A percentile compares a stretch with the other conserved stretches of the same genome.
Conservation (phyloP, 2,329 filamentous ascomycete species). For the Talaromyces sp. region DNA sequence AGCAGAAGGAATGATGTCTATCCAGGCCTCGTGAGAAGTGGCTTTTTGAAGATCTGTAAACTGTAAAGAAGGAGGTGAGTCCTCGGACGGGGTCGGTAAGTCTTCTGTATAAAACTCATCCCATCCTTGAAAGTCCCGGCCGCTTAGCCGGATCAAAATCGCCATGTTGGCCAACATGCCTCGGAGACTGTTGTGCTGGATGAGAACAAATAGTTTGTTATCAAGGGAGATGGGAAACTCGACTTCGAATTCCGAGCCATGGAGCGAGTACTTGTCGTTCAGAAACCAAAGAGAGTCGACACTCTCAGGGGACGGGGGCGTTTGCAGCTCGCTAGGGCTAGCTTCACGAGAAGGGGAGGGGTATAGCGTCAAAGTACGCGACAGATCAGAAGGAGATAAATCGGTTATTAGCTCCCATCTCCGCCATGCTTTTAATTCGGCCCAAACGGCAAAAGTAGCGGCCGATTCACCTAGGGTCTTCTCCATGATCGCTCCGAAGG, state of each 20-base stretch:
- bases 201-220: conserved; percentile 5
- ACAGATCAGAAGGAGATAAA: background rate
- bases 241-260: conserved; percentile 6
- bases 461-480: background rate
- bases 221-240: conserved; percentile 12
- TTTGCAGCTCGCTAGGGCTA: background rate
- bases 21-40: conserved; percentile 14
- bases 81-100: background rate
- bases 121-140: conserved; percentile 14
- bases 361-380: background rate
- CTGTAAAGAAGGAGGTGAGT: conserved; percentile 1
- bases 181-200: conserved; percentile 14
- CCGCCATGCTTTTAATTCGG: conserved; percentile 11
- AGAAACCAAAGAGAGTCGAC: conserved; percentile 6
- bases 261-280: background rate
- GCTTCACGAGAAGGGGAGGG: background rate
- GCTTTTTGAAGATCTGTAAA: conserved; percentile 11
- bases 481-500: conserved; percentile 1
- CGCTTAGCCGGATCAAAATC: conserved; percentile 6
- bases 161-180: conserved; percentile 14
- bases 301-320: background rate
- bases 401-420: conserved; percentile 7
- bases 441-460: conserved; percentile 11
- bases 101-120: conserved; percentile 15
- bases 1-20: conserved; percentile 12